A percentile compares a stretch with the other conserved stretches of the same genome.
These are phyloP conservation scores for Xylaria sp. DNA, from an alignment of 2,329 filamentous ascomycete species.

Conservation along the genomic window DNA sequence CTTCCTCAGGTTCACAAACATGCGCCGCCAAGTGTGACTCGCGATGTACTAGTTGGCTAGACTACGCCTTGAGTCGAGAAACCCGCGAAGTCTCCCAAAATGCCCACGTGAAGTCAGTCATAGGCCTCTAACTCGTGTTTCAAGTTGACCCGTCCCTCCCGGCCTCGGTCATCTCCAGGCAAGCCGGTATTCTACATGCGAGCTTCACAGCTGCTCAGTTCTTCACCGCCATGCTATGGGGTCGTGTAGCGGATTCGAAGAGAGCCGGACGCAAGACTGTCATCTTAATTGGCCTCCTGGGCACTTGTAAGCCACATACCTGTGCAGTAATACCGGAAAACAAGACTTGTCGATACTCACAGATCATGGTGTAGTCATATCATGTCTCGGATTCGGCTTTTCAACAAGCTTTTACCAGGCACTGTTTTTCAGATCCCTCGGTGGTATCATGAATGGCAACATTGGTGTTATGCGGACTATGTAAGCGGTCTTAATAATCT, in stretches of 20 bases:
- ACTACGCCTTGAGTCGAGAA: not conserved
- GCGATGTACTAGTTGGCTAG: not conserved
- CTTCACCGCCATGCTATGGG: constrained; percentile 77
- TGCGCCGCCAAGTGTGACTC: not conserved
- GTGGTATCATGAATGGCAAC: constrained; percentile 67
- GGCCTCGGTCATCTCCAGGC: constrained; percentile 63
- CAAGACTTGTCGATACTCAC: constrained; percentile 1
- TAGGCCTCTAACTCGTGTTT: not conserved
- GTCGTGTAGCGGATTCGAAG: constrained; percentile 59
- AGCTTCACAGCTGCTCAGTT: constrained; percentile 80
- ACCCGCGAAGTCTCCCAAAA: not conserved
- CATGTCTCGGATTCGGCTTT: constrained; percentile 66
- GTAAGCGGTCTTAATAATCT: constrained; percentile 30
- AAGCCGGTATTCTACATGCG: constrained; percentile 72
- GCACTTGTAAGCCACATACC: constrained; percentile 41
- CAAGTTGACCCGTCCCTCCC: constrained; percentile 47
- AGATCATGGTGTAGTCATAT: constrained; percentile 37
- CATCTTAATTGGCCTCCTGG: constrained; percentile 68
- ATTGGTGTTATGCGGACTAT: constrained; percentile 70
- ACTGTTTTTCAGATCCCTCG: constrained; percentile 58
- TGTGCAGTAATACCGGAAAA: not conserved
- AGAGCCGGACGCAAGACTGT: constrained; percentile 69
- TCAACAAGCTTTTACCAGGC: constrained; percentile 57
- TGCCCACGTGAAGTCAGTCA: not conserved
- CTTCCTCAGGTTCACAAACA: not conserved